These are phyloP conservation scores for Limnanthes douglasii DNA, from an alignment of 345 rosid genomes.

Conservation along the genomic window DNA sequence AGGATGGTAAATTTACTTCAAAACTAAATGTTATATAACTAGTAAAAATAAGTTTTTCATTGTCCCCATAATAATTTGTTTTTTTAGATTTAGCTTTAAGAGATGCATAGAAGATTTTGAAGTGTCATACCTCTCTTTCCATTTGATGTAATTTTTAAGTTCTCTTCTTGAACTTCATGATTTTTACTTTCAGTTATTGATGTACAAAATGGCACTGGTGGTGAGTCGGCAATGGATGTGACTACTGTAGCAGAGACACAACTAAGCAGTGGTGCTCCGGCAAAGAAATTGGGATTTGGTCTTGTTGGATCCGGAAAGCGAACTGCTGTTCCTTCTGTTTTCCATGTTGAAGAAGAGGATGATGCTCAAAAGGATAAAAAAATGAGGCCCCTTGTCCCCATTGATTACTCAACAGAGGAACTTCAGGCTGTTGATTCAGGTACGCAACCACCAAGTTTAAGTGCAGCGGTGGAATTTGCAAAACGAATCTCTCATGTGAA, in stretches of 20 bases:
- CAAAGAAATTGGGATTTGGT: slow-evolving; percentile 88
- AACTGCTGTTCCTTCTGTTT: slow-evolving; percentile 83
- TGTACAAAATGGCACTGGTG: slow-evolving; percentile 41
- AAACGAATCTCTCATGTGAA: slow-evolving; percentile 63
- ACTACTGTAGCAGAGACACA: slow-evolving; percentile 33
- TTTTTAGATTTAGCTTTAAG: not conserved
- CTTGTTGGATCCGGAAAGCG: slow-evolving; percentile 89
- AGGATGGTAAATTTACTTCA: slow-evolving; percentile 13
- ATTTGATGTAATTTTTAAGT: not conserved
- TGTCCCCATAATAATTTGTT: not conserved
- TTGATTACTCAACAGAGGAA: slow-evolving; percentile 93
- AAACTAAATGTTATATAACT: slow-evolving; percentile 14
- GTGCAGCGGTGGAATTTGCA: slow-evolving; percentile 91
- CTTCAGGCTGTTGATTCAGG: slow-evolving; percentile 60
- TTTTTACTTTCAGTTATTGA: slow-evolving; percentile 22
- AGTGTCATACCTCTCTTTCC: not conserved
- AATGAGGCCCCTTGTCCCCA: slow-evolving; percentile 95
- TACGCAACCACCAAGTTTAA: slow-evolving; percentile 57
- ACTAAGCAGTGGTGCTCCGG: slow-evolving; percentile 36
- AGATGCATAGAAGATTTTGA: too few species aligned
- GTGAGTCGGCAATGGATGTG: slow-evolving; percentile 25
- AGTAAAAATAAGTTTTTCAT: not conserved
- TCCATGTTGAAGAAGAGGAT: slow-evolving; percentile 90
- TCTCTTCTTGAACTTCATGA: slow-evolving; percentile 4
- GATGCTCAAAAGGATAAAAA: slow-evolving; percentile 73